Conservation (phyloP, 1,139 yeast genomes). For the Candida gigantensis region DNA sequence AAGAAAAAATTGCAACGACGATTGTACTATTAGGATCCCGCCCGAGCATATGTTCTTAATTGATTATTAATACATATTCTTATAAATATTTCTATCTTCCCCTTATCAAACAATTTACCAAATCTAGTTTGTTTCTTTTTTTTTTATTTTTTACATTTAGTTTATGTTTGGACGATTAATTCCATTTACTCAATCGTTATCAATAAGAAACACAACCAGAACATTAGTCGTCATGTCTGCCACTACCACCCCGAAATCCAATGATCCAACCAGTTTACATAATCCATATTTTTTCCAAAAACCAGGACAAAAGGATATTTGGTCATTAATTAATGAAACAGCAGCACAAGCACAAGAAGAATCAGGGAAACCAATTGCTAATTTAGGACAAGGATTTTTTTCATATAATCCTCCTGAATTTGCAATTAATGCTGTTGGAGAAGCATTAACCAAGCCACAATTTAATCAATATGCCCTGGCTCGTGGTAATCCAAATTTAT, state of each 20-base stretch:
- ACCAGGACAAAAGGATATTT: constrained; percentile 76
- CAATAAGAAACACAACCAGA: too few species aligned
- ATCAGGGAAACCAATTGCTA: constrained; percentile 71
- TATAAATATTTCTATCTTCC: too few species aligned
- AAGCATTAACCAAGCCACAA: constrained; percentile 69
- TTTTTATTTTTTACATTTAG: constrained; percentile 2
- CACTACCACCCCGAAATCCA: too few species aligned
- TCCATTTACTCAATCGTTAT: neutral
- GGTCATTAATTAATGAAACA: constrained; percentile 93
- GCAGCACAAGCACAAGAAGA: constrained; percentile 73
- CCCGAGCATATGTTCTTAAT: too few species aligned
- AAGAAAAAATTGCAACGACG: too few species aligned
- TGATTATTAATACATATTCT: too few species aligned
- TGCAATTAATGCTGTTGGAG: constrained; percentile 79
- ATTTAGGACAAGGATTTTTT: constrained; percentile 96
- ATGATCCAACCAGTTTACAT: constrained; percentile 31
- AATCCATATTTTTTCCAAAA: constrained; percentile 62
- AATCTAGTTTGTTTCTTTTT: neutral
- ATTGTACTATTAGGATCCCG: too few species aligned
- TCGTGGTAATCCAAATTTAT: constrained; percentile 76
- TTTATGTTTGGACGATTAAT: constrained; percentile 3
- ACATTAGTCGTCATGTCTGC: constrained; percentile 2
- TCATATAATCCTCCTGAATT: constrained; percentile 92
- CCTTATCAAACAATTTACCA: too few species aligned
- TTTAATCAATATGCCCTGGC: constrained; percentile 93